These are phyloP conservation scores for Hemileccinum impolitum DNA, from an alignment of 768 basidiomycete species.

Conservation along the genomic window DNA sequence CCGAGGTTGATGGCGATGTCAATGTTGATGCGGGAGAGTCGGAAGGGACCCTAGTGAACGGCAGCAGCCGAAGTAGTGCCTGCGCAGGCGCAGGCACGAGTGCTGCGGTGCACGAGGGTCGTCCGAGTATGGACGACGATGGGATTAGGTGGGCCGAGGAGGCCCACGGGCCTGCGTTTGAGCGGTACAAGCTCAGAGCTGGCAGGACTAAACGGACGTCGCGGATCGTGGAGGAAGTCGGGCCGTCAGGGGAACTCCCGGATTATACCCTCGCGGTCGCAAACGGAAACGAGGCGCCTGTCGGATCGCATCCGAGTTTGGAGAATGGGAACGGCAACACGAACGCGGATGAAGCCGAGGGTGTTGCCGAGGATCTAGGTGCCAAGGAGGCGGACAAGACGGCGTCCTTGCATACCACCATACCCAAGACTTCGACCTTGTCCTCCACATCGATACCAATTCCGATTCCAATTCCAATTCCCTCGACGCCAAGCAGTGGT, in stretches of 20 bases:
- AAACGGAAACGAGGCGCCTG: not conserved
- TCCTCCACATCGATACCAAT: conserved; percentile 7
- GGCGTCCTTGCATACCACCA: not conserved
- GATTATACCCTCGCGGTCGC: conserved; percentile 22
- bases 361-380: not conserved
- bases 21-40: conserved; percentile 22
- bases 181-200: conserved; percentile 21
- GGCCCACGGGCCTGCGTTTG: conserved; percentile 35
- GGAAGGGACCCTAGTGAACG: conserved; percentile 5
- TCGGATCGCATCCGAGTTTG: not conserved
- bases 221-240: conserved; percentile 35
- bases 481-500: not conserved
- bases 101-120: not conserved
- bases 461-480: conserved; percentile 12
- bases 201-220: conserved; percentile 18
- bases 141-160: conserved; percentile 55
- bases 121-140: conserved; percentile 22
- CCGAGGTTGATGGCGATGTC: conserved; percentile 9
- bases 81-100: too few species aligned
- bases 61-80: not conserved
- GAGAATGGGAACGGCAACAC: not conserved
- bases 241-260: conserved; percentile 43
- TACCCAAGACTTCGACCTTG: conserved; percentile 4
- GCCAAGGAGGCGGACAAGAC: conserved; percentile 8
- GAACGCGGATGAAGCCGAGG: conserved; percentile 2